Evolutionary conservation across 768 basidiomycete species (phyloP).

Genomic region (Pisolithus orientalis): DNA sequence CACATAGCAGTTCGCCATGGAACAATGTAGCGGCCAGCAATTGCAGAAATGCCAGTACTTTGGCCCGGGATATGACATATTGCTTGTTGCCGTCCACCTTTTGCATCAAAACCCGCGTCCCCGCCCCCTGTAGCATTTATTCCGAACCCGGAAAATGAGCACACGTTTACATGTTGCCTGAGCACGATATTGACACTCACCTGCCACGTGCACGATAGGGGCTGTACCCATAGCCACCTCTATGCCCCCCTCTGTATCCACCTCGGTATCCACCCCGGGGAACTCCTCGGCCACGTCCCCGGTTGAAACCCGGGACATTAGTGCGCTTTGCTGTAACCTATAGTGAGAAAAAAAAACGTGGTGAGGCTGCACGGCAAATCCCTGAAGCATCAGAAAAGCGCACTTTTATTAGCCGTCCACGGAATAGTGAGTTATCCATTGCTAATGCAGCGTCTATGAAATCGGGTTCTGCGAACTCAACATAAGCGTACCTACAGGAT

Average conservation of each 20-base stretch:
- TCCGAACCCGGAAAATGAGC: slow-evolving; percentile 7
- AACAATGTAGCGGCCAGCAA: too few relatives aligned
- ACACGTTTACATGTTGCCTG: slow-evolving; percentile 60
- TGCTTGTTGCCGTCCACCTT: slow-evolving; percentile 10
- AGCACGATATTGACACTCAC: slow-evolving; percentile 36
- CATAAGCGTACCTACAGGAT: slow-evolving; percentile 82
- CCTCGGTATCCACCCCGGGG: slow-evolving; percentile 47
- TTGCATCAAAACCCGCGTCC: slow-evolving; percentile 57
- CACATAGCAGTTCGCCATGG: slow-evolving; percentile 5
- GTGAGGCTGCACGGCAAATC: background rate
- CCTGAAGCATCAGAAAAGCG: slow-evolving; percentile 11
- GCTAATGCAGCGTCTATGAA: slow-evolving; percentile 87
- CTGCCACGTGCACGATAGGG: slow-evolving; percentile 68
- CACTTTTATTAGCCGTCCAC: slow-evolving; percentile 89
- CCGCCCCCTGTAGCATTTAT: slow-evolving; percentile 43
- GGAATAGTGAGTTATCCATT: slow-evolving; percentile 94
- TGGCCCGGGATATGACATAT: slow-evolving; percentile 7
- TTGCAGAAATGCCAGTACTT: background rate
- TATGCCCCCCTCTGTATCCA: slow-evolving; percentile 54
- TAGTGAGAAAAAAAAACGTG: background rate
- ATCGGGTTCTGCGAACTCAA: slow-evolving; percentile 93
- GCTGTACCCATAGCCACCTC: slow-evolving; percentile 44
- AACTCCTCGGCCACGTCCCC: slow-evolving; percentile 70
- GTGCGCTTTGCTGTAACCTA: slow-evolving; percentile 95
- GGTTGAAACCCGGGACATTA: slow-evolving; percentile 88